These are phyloP conservation scores for Volvariella surrecta DNA, from an alignment of 1,284 basidiomycete genomes.

Conservation along the genomic window DNA sequence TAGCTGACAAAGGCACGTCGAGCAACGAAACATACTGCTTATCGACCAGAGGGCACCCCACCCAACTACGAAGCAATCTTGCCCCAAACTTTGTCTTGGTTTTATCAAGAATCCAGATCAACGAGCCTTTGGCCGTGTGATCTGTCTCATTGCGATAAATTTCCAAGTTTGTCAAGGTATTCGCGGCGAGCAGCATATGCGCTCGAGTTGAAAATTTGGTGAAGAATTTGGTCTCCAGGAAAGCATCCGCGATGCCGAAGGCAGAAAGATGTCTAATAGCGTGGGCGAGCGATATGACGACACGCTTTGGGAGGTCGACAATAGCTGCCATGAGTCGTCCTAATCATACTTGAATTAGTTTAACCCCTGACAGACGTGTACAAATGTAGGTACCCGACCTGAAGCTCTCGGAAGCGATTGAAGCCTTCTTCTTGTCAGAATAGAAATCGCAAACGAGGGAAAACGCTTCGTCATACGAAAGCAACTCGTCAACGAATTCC, in stretches of 20 bases:
- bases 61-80: constrained; percentile 78
- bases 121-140: constrained; percentile 62
- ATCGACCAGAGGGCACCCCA: constrained; percentile 80
- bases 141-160: constrained; percentile 90
- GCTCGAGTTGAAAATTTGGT: constrained; percentile 68
- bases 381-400: constrained; percentile 34
- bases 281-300: constrained; percentile 72
- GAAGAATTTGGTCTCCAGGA: constrained; percentile 73
- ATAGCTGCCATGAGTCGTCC: constrained; percentile 56
- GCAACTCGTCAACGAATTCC: constrained; percentile 53
- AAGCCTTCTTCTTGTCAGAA: constrained; percentile 35
- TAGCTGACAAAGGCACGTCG: not conserved
- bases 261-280: constrained; percentile 69
- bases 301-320: constrained; percentile 64
- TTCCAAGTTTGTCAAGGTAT: constrained; percentile 86
- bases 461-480: constrained; percentile 70
- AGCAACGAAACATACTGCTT: constrained; percentile 37
- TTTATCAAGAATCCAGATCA: constrained; percentile 83
- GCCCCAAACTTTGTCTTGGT: constrained; percentile 88
- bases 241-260: constrained; percentile 72
- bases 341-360: constrained; percentile 13
- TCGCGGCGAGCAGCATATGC: constrained; percentile 86
- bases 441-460: constrained; percentile 70
- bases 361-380: not conserved
- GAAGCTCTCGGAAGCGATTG: constrained; percentile 35